Evolutionary conservation across 768 basidiomycete genomes (phyloP), one percentile per base, ranked within the genome.

Genomic region (Leccinum truebloodii): DNA sequence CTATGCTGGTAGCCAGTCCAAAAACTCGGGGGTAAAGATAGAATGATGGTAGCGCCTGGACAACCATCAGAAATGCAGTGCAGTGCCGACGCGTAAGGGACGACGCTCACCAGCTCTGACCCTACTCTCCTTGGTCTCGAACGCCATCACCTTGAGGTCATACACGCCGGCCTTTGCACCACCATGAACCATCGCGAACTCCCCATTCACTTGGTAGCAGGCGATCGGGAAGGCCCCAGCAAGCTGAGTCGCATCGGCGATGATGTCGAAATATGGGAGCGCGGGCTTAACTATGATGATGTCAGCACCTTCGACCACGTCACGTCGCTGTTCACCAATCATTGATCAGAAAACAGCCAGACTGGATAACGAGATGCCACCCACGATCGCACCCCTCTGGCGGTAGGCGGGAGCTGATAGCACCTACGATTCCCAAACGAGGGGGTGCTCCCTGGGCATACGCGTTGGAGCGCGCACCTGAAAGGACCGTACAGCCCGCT

Each of bases 261-360:
- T 90, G 76, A 98, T 89, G 76, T 98, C 97, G 54, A 98, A 91
- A 77, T 98, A 98, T 0, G 97, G 95, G 61, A 98, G 76, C 0
- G 94, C 84, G 20, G 97, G 97, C 72, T 99, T 99, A 72, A 99
- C 94, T 95, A 99, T 98, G 72, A 99, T 87, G 69, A 99, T 92
- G 71, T 99, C 97, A n/a, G 97, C 97, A 20, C 97, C 97, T 78
- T 98, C 97, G 9, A 71, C 76, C 0, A 84, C 81, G 73, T 99
- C 97, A 39, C 97, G 90, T 81, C 86, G 80, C 95, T 98, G 28
- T 28, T 28, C 28, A 28, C 28, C 22, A 28, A 60, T 59, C 30
- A 50, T 30, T 20, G 24, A 59, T 59, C 51, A 57, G 61, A 46
- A 51, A 22, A 24, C 41, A 57, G 37, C 24, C 9, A 28, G 10